A percentile compares a stretch with the other conserved stretches of the same genome.
Evolutionary conservation across 257 asterid species (phyloP).

Genomic region (Nyctanthes arbortristis): DNA sequence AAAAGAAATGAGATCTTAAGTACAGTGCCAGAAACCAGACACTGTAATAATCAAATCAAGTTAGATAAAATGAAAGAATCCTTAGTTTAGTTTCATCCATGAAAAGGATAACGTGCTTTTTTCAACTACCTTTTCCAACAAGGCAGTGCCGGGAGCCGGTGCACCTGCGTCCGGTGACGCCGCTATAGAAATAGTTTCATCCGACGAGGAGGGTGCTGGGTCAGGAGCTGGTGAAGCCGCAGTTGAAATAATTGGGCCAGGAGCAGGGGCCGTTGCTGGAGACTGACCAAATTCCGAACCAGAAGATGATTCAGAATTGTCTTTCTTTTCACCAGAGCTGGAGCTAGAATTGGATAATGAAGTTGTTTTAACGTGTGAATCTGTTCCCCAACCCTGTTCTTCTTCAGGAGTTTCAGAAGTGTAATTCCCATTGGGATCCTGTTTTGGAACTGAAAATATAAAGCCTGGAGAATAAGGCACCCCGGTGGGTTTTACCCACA

Average conservation of each 20-base stretch:
- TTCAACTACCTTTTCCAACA: background rate
- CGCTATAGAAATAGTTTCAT: background rate
- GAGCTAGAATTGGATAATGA: no score
- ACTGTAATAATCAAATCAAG: background rate
- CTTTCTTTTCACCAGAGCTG: background rate
- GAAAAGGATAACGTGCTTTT: background rate
- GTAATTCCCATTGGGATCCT: conserved; percentile 19
- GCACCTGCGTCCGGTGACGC: background rate
- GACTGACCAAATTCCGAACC: no score
- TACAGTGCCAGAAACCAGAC: background rate
- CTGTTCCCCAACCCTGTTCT: conserved; percentile 27
- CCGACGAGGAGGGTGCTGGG: background rate
- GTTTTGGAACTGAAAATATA: conserved; percentile 29
- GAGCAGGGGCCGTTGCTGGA: no score
- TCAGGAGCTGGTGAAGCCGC: background rate
- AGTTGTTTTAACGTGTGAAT: background rate
- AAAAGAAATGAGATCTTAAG: background rate
- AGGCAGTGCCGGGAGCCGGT: background rate
- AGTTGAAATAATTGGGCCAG: no score
- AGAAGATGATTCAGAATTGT: no score
- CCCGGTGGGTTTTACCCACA: conserved; percentile 30
- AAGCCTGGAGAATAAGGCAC: conserved; percentile 31
- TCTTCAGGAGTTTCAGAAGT: conserved; percentile 34
- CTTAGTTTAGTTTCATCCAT: background rate
- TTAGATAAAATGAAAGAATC: background rate